A percentile compares a stretch with the other conserved stretches of the same genome.
phyloP scores from a whole-genome alignment of 2,329 filamentous ascomycete species.

The Fusarium nodosum region DNA sequence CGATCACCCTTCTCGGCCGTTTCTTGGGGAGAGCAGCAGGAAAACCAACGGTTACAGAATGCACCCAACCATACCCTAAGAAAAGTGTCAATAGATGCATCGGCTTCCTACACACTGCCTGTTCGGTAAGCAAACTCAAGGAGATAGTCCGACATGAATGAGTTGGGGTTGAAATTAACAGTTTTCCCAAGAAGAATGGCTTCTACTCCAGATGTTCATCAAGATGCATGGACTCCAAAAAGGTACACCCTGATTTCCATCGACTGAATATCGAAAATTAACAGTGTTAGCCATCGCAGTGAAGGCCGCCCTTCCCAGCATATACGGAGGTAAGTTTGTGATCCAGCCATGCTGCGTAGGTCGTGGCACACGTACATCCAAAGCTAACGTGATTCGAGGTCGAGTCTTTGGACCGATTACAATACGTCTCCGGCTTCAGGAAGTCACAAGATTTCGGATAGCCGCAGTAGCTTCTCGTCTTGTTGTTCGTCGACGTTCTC shows the following conservation, averaged over 20 bases:
- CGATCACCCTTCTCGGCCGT: conserved; percentile 40
- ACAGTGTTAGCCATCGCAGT: conserved; percentile 19
- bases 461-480: conserved; percentile 66
- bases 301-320: conserved; percentile 41
- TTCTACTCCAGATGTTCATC: conserved; percentile 41
- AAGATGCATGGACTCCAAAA: conserved; percentile 41
- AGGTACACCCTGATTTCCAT: conserved; percentile 29
- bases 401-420: conserved; percentile 46
- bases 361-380: neutral
- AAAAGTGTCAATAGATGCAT: conserved; percentile 52
- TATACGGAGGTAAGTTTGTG: conserved; percentile 39
- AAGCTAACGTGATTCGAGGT: conserved; percentile 36
- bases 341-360: neutral
- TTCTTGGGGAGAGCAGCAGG: conserved; percentile 47
- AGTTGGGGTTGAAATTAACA: conserved; percentile 24
- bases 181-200: conserved; percentile 36
- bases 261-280: neutral
- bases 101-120: conserved; percentile 44
- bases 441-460: conserved; percentile 60
- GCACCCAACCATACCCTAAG: conserved; percentile 48
- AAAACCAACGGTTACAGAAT: conserved; percentile 33
- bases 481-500: conserved; percentile 63
- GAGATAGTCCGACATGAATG: neutral
- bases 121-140: conserved; percentile 44
- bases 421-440: conserved; percentile 18